A percentile compares a stretch with the other conserved stretches of the same genome.
These are phyloP conservation scores for Globisporangium radiosum DNA, from an alignment of 352 stramenopile genomes.

Conservation along the genomic window DNA sequence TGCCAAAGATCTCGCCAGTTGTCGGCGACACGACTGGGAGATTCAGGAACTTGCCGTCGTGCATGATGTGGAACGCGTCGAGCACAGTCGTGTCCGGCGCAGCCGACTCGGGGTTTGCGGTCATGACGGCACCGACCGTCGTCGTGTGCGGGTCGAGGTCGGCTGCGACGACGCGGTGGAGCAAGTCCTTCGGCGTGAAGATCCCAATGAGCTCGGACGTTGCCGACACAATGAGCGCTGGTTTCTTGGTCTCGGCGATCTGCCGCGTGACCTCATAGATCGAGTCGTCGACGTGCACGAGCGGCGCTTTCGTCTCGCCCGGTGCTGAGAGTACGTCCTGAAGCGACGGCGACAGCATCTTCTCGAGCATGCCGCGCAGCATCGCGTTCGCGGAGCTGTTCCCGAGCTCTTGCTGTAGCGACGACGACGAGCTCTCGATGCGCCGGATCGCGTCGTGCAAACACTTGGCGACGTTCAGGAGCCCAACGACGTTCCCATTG, in stretches of 20 bases:
- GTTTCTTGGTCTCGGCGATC: constrained; percentile 76
- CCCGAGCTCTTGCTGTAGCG: constrained; percentile 73
- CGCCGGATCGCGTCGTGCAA: constrained; percentile 97
- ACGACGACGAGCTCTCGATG: constrained; percentile 87
- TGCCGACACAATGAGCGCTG: constrained; percentile 69
- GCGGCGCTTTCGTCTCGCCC: constrained; percentile 57
- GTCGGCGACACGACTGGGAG: constrained; percentile 89
- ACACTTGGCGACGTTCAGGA: constrained; percentile 98
- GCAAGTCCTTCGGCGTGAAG: constrained; percentile 97
- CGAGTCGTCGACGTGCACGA: constrained; percentile 65
- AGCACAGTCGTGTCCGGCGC: constrained; percentile 91
- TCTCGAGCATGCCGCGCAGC: constrained; percentile 78
- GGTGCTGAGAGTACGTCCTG: constrained; percentile 61
- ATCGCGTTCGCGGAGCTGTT: constrained; percentile 49
- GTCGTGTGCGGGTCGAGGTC: constrained; percentile 85
- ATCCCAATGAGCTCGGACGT: constrained; percentile 90
- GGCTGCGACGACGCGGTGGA: constrained; percentile 92
- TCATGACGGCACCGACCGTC: constrained; percentile 92
- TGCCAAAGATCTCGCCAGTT: constrained; percentile 67
- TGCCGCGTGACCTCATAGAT: constrained; percentile 67
- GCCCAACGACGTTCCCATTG: constrained; percentile 85
- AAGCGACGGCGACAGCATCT: constrained; percentile 82
- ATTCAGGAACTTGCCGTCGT: constrained; percentile 96
- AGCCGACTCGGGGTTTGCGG: constrained; percentile 92
- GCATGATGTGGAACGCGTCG: constrained; percentile 98